These are phyloP conservation scores for Ophiostoma ulmi DNA, from an alignment of 2,329 filamentous ascomycete species.

Conservation along the genomic window DNA sequence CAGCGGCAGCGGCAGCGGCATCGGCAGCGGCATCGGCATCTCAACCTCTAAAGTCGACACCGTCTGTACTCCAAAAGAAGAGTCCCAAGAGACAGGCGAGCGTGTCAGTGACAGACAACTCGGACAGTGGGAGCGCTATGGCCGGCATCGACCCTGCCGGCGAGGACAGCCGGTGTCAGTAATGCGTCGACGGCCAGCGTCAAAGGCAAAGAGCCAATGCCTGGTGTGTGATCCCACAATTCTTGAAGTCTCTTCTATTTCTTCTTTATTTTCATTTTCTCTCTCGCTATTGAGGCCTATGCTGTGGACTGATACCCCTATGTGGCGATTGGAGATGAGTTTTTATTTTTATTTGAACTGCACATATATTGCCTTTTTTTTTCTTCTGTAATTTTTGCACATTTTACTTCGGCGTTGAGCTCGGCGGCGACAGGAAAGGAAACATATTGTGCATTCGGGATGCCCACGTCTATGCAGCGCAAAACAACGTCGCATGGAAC, in stretches of 20 bases:
- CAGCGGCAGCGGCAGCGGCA: not conserved
- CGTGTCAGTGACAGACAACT: no score
- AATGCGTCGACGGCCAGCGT: not conserved
- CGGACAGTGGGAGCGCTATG: not conserved
- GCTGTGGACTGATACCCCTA: not conserved
- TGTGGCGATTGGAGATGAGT: not conserved
- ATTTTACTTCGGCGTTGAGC: not conserved
- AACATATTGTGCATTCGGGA: conserved; percentile 2
- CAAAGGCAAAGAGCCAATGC: not conserved
- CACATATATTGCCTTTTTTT: not conserved
- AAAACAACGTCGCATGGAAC: not conserved
- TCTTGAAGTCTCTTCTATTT: no score
- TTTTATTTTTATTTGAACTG: not conserved
- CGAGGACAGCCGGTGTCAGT: not conserved
- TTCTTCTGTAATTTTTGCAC: not conserved
- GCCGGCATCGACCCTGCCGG: not conserved
- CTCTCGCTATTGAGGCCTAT: not conserved
- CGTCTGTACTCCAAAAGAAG: conserved; percentile 26
- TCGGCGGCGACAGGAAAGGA: not conserved
- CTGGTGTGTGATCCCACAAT: not conserved
- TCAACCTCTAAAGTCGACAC: conserved; percentile 14
- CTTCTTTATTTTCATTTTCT: not conserved
- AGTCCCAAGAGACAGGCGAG: conserved; percentile 4
- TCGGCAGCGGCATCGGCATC: not conserved
- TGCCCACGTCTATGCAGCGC: not conserved